phyloP scores from a whole-genome alignment of 2,329 filamentous ascomycete species.

The Tricladium varicosporioides region DNA sequence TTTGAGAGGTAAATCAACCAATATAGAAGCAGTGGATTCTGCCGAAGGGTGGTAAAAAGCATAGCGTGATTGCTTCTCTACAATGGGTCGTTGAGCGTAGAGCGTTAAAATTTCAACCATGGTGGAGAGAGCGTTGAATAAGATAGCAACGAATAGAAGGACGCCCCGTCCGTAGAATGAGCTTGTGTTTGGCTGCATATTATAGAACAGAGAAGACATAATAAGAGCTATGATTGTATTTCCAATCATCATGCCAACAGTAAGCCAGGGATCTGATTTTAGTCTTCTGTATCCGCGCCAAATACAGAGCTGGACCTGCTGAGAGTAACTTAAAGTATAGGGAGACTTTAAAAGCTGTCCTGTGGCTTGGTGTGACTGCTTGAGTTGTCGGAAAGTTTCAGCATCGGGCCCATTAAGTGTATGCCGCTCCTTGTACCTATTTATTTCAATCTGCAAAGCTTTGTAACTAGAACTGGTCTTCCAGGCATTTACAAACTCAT shows the following conservation, averaged over 20 bases:
- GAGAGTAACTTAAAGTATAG: constrained; percentile 72
- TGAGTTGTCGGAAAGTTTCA: constrained; percentile 38
- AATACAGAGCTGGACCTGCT: constrained; percentile 77
- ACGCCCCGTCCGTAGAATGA: constrained; percentile 61
- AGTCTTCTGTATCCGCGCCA: constrained; percentile 71
- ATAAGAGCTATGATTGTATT: constrained; percentile 55
- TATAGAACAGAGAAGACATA: constrained; percentile 61
- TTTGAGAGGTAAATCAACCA: constrained; percentile 83
- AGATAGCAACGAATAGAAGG: constrained; percentile 63
- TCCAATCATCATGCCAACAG: constrained; percentile 13
- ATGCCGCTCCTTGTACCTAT: constrained; percentile 45
- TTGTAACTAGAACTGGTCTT: constrained; percentile 42
- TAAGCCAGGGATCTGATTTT: constrained; percentile 49
- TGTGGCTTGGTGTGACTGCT: constrained; percentile 38
- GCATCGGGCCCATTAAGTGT: constrained; percentile 27
- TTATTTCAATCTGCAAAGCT: constrained; percentile 43
- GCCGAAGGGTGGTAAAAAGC: constrained; percentile 89
- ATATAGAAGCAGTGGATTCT: constrained; percentile 81
- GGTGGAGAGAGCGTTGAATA: constrained; percentile 64
- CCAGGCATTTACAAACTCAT: constrained; percentile 52
- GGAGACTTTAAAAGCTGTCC: constrained; percentile 67
- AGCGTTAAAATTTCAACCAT: constrained; percentile 57
- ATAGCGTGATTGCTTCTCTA: constrained; percentile 79
- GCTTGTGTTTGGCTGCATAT: constrained; percentile 47
- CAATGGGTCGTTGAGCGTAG: constrained; percentile 45